Percentiles rank a stretch among this genome's conserved stretches.
These are phyloP conservation scores for Alliaria petiolata DNA, from an alignment of 345 rosid species.

Conservation along the genomic window DNA sequence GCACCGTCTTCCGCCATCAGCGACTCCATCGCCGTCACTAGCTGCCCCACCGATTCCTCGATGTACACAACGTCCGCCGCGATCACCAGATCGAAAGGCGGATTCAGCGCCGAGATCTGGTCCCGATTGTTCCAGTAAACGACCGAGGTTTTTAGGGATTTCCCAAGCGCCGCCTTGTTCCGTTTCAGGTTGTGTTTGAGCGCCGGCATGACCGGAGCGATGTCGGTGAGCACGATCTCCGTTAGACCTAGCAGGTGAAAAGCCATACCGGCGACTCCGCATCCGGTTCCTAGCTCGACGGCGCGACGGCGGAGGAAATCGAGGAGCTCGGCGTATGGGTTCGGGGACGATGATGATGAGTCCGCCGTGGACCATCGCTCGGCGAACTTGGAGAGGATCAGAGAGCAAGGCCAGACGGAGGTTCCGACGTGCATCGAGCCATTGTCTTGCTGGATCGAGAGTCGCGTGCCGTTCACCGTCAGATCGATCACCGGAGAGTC, in stretches of 20 bases:
- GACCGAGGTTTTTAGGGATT: constrained; percentile 52
- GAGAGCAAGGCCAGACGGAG: constrained; percentile 91
- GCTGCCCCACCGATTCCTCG: constrained; percentile 57
- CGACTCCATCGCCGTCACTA: constrained; percentile 64
- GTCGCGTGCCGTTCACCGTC: constrained; percentile 46
- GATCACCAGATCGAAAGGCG: constrained; percentile 76
- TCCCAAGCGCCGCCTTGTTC: constrained; percentile 65
- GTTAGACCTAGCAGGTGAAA: constrained; percentile 68
- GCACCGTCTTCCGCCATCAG: constrained; percentile 72
- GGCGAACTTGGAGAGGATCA: constrained; percentile 83
- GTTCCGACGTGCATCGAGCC: constrained; percentile 88
- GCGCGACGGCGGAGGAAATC: constrained; percentile 63
- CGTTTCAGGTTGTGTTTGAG: constrained; percentile 89
- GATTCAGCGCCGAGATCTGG: constrained; percentile 58
- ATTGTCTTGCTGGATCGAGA: constrained; percentile 82
- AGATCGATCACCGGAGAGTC: constrained; percentile 89
- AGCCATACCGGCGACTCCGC: constrained; percentile 93
- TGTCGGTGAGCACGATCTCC: constrained; percentile 78
- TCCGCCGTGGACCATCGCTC: constrained; percentile 69
- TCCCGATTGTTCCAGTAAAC: constrained; percentile 66
- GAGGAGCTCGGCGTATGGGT: constrained; percentile 63
- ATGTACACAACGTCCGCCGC: constrained; percentile 92
- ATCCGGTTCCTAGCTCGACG: constrained; percentile 82
- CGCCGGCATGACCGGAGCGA: constrained; percentile 87
- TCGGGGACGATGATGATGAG: constrained; percentile 31